Evolutionary conservation across 495 filamentous ascomycete species (phyloP).

Genomic region (Pyronema omphalodes): DNA sequence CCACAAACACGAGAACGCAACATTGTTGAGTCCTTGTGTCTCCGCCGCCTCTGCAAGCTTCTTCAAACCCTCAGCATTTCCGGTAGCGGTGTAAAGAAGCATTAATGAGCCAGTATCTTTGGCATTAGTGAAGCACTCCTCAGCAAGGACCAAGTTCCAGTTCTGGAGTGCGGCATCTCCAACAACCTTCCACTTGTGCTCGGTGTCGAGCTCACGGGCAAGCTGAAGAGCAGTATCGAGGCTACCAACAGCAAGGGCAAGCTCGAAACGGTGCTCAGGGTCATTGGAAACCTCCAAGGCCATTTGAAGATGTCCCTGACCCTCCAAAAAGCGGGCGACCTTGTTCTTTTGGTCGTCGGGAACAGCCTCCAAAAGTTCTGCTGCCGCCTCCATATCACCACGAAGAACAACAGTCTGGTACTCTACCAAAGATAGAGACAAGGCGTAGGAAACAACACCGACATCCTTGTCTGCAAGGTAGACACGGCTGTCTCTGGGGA

Average conservation of each 20-base stretch:
- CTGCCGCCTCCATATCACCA: slow-evolving; percentile 82
- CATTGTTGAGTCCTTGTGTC: slow-evolving; percentile 62
- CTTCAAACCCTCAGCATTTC: slow-evolving; percentile 52
- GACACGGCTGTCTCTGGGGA: slow-evolving; percentile 78
- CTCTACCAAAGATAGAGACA: slow-evolving; percentile 87
- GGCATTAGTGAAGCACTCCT: slow-evolving; percentile 79
- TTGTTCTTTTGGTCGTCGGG: slow-evolving; percentile 87
- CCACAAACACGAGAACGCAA: slow-evolving; percentile 84
- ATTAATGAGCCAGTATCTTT: slow-evolving; percentile 80
- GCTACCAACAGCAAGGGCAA: slow-evolving; percentile 66
- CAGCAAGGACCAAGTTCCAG: slow-evolving; percentile 76
- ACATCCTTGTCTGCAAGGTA: slow-evolving; percentile 95
- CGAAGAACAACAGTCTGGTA: slow-evolving; percentile 94
- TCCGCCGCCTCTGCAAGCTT: slow-evolving; percentile 56
- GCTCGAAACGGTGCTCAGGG: slow-evolving; percentile 87
- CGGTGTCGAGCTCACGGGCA: slow-evolving; percentile 63
- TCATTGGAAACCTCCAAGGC: slow-evolving; percentile 94
- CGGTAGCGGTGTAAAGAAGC: slow-evolving; percentile 66
- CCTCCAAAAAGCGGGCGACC: slow-evolving; percentile 93
- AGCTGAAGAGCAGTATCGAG: slow-evolving; percentile 70
- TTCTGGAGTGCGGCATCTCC: slow-evolving; percentile 73
- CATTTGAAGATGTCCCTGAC: slow-evolving; percentile 88
- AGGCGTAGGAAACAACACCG: slow-evolving; percentile 68
- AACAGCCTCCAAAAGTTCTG: slow-evolving; percentile 64
- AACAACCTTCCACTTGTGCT: slow-evolving; percentile 95